Conservation (phyloP, 2,329 filamentous ascomycete genomes). For the Aspergillus sp. region DNA sequence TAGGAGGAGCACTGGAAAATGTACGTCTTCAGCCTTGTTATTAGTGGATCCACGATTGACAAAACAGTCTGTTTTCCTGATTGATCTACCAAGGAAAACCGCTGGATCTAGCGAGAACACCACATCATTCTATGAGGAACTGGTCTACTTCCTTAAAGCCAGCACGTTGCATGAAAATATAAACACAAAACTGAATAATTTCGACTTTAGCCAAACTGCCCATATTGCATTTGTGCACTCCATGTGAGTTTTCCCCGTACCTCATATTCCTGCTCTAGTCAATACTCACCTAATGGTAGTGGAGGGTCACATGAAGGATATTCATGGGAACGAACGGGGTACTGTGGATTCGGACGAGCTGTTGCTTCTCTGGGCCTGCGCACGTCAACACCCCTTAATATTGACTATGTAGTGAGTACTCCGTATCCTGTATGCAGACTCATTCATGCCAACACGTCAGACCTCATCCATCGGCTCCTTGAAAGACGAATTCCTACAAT, state of each 20-base stretch:
- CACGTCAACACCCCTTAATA: constrained; percentile 48
- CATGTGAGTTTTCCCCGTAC: constrained; percentile 51
- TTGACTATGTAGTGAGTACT: constrained; percentile 62
- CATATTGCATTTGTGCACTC: constrained; percentile 75
- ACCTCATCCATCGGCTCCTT: constrained; percentile 75
- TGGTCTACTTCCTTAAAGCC: constrained; percentile 61
- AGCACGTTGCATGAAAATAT: constrained; percentile 58
- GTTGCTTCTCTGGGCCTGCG: constrained; percentile 56
- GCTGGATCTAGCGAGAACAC: constrained; percentile 8
- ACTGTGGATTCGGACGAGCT: constrained; percentile 62
- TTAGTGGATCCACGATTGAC: constrained; percentile 6
- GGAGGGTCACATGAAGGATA: constrained; percentile 50
- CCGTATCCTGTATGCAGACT: not conserved
- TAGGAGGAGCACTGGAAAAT: constrained; percentile 71
- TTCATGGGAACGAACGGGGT: constrained; percentile 52
- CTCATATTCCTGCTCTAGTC: constrained; percentile 2
- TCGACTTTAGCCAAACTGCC: constrained; percentile 70
- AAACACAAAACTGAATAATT: constrained; percentile 60
- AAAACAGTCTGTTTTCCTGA: constrained; percentile 68
- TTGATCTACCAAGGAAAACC: constrained; percentile 64
- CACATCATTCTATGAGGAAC: constrained; percentile 59
- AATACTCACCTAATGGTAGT: constrained; percentile 28
- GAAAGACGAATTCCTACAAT: constrained; percentile 56
- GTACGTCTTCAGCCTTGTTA: constrained; percentile 35
- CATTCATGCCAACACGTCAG: constrained; percentile 31